Percentiles rank a stretch among this genome's conserved stretches.
Conservation (phyloP, 2,329 filamentous ascomycete species). For the Pseudogymnoascus sp. region DNA sequence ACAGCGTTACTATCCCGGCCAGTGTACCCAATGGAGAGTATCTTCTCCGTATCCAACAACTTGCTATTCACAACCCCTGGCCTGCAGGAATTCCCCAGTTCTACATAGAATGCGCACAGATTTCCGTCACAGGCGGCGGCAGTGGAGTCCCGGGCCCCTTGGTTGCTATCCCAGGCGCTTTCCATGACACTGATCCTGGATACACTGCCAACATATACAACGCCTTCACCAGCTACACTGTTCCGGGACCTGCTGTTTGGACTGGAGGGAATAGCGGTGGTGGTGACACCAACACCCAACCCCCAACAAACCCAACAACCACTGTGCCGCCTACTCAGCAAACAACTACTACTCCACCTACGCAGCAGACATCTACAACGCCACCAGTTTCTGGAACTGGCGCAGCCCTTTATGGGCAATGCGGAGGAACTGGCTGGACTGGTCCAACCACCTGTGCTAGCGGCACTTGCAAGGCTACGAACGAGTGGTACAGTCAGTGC, state of each 20-base stretch:
- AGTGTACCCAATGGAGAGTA: constrained; percentile 23
- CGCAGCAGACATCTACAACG: neutral
- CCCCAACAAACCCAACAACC: neutral
- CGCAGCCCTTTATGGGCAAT: constrained; percentile 16
- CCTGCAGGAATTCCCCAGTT: constrained; percentile 21
- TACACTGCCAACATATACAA: constrained; percentile 23
- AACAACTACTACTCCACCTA: neutral
- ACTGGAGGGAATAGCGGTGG: constrained; percentile 14
- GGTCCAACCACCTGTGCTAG: constrained; percentile 15
- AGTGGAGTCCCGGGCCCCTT: constrained; percentile 21
- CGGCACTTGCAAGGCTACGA: constrained; percentile 16
- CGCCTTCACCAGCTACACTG: constrained; percentile 23
- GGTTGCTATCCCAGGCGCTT: constrained; percentile 23
- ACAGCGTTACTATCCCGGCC: constrained; percentile 23
- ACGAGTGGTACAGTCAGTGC: constrained; percentile 17
- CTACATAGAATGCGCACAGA: constrained; percentile 26
- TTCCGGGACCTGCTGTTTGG: constrained; percentile 24
- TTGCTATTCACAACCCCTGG: constrained; percentile 25
- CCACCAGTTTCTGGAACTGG: neutral
- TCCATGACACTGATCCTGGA: constrained; percentile 17
- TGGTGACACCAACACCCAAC: constrained; percentile 7
- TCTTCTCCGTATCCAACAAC: constrained; percentile 24
- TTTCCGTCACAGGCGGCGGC: constrained; percentile 24
- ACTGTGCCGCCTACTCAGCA: neutral
- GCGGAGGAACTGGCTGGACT: constrained; percentile 17